These are phyloP conservation scores for Phanerochaete carnosa DNA, from an alignment of 768 basidiomycete genomes.

Conservation along the genomic window DNA sequence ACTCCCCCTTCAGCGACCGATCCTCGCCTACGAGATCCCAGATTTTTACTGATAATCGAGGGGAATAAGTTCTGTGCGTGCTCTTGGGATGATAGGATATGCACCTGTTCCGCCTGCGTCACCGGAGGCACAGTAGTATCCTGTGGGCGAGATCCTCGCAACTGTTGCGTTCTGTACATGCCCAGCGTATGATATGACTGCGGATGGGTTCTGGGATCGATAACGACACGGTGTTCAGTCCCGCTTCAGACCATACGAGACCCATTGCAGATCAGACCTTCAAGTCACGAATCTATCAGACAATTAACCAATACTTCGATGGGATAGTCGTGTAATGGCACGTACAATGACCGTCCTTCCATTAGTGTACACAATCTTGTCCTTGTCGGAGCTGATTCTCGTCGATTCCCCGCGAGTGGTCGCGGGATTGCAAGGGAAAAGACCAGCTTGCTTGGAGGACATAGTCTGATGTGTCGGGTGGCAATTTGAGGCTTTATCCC, in stretches of 20 bases:
- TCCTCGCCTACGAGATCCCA: constrained; percentile 93
- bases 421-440: constrained; percentile 68
- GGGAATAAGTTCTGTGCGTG: not conserved
- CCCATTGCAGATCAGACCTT: constrained; percentile 46
- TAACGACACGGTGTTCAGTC: not conserved
- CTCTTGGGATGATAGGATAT: constrained; percentile 11
- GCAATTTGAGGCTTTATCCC: not conserved
- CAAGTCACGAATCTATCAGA: constrained; percentile 72
- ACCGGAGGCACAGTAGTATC: constrained; percentile 93
- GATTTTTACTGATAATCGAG: constrained; percentile 61
- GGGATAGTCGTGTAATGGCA: constrained; percentile 13
- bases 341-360: constrained; percentile 84
- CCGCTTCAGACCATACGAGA: not conserved
- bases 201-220: constrained; percentile 55
- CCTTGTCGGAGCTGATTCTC: constrained; percentile 71
- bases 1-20: constrained; percentile 78
- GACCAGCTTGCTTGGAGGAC: constrained; percentile 46
- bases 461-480: constrained; percentile 24
- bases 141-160: constrained; percentile 88
- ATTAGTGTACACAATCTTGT: constrained; percentile 83
- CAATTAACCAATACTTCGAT: not conserved
- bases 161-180: constrained; percentile 86
- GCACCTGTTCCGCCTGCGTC: constrained; percentile 79
- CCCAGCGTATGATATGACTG: constrained; percentile 66
- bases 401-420: constrained; percentile 67